Conservation (phyloP, 192 early-diverging fungal genomes). For the Gigaspora rosea region DNA sequence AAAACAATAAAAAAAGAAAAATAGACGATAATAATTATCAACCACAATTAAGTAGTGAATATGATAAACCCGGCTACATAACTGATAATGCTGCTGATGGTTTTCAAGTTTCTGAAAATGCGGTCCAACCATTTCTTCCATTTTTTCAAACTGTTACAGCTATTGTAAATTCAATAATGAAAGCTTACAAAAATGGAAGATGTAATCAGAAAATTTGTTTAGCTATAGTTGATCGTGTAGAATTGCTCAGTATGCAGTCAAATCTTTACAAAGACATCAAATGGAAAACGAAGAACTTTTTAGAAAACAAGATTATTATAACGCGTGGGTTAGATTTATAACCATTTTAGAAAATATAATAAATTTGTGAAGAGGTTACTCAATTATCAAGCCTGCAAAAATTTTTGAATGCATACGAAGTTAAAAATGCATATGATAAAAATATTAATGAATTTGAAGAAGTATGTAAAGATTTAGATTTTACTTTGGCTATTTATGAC, state of each 20-base stretch:
- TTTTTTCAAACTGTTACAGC: not conserved
- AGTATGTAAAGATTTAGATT: not conserved
- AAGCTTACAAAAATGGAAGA: not conserved
- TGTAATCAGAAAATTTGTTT: constrained; percentile 8
- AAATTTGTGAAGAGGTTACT: not conserved
- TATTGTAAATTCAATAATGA: not conserved
- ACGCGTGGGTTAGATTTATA: not conserved
- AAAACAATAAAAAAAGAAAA: too few relatives aligned
- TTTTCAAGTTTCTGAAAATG: not conserved
- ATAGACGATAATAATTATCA: too few relatives aligned
- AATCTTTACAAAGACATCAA: not conserved
- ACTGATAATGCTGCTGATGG: too few relatives aligned
- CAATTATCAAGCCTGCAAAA: not conserved
- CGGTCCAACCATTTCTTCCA: constrained; percentile 1
- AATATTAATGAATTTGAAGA: not conserved
- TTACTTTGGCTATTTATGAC: not conserved
- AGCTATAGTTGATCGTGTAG: constrained; percentile 9
- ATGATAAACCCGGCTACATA: too few relatives aligned
- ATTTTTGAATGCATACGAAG: not conserved
- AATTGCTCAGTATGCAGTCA: not conserved
- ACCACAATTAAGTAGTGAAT: too few relatives aligned
- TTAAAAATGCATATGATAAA: too few relatives aligned
- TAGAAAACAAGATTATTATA: not conserved
- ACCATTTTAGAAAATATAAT: not conserved
- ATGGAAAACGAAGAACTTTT: not conserved